Base-by-base conservation (phyloP, 192 early-diverging fungal genomes). In the Coemansia sp. region DNA sequence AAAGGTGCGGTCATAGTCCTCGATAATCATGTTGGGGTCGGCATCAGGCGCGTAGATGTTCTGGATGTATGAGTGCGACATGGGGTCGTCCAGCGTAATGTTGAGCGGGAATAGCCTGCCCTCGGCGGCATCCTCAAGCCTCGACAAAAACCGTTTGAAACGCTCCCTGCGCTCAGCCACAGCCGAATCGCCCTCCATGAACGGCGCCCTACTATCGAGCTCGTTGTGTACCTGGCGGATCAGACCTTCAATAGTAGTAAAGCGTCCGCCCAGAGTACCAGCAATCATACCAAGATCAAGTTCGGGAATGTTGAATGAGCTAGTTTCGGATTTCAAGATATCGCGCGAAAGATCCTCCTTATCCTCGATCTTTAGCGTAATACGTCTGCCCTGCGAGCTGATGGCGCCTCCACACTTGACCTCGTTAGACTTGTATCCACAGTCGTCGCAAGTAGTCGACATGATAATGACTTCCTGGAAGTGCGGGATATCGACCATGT, bases 381-480 rank as follows among this genome's bases (percentile, higher is more conserved):
- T 95, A 27, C 89, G 86, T 70, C 87, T 91, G 58, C 94, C 96
- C 69, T 86, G 75, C 4, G 74, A 75, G 63, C 92, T 86, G 64
- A 98, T 90, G 19, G 94, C 86, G 14, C 96, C 94, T 59, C 95
- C 94, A 62, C 94, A 89, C 84, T 98, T 98, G 70, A 98, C 95
- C 80, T 98, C 96, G 77, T 96, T 98, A 57, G 87, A 90, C 87
- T 95, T 96, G 86, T 92, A 98, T 11, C 95, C 96, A 75, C 96
- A 98, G 25, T 78, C 67, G 46, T 97, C 94, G 81, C 96, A 98
- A 50, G 85, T 85, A 3, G 95, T 97, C 15, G 94, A 89, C 96
- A 96, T 97, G 69, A 98, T 93, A 51, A 98, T 90, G 12, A 97
- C 93, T 63, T 98, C 90, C 74, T 96, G 96, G 75, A 98, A 98